These are phyloP conservation scores for Sophora flavescens DNA, from an alignment of 306 rosid species.

Conservation along the genomic window DNA sequence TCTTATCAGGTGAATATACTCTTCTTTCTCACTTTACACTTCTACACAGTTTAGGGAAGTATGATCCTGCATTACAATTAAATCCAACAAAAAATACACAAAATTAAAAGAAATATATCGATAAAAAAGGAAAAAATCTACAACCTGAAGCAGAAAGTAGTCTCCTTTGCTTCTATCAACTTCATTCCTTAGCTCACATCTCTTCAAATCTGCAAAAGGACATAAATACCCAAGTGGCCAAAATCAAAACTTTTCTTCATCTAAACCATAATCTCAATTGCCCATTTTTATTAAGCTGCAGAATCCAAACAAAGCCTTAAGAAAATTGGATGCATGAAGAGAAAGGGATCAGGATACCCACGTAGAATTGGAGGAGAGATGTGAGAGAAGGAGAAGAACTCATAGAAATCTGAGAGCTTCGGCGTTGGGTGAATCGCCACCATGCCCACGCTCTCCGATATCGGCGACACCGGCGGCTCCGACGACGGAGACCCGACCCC, in stretches of 20 bases:
- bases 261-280: not conserved
- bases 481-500: conserved; percentile 56
- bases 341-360: conserved; percentile 50
- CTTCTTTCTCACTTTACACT: no score
- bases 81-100: no score
- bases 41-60: no score
- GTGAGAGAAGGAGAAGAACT: conserved; percentile 84
- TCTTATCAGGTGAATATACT: no score
- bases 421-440: conserved; percentile 92
- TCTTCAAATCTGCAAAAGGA: conserved; percentile 63
- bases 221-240: not conserved
- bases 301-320: not conserved
- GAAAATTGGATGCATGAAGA: not conserved
- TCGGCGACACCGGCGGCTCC: conserved; percentile 55
- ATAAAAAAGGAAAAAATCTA: not conserved
- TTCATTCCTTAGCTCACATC: conserved; percentile 59
- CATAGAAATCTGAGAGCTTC: conserved; percentile 90
- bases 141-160: conserved; percentile 83
- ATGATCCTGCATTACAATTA: no score
- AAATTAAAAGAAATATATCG: not conserved
- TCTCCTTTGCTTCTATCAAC: conserved; percentile 63
- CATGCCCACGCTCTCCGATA: conserved; percentile 83
- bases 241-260: conserved; percentile 14
- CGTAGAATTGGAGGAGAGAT: conserved; percentile 79
- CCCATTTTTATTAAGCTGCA: conserved; percentile 9